Percentiles rank a stretch among this genome's conserved stretches.
These are phyloP conservation scores for Apocynum venetum DNA, from an alignment of 257 asterid species.

Conservation along the genomic window DNA sequence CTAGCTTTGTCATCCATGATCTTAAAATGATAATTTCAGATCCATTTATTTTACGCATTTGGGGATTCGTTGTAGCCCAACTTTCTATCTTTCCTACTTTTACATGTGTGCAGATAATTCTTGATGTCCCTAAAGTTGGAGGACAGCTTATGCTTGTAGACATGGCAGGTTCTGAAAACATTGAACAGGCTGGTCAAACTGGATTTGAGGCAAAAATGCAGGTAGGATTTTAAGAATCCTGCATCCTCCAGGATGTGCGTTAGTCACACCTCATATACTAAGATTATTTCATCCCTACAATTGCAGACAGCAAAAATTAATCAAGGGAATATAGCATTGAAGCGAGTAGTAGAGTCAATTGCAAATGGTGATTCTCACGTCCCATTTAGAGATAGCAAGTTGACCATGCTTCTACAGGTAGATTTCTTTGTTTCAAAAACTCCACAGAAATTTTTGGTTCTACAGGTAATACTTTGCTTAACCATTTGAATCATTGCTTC, in stretches of 20 bases:
- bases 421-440: background rate
- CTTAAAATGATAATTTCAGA: background rate
- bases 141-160: constrained; percentile 95
- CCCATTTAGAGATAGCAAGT: constrained; percentile 95
- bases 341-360: constrained; percentile 92
- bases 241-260: background rate
- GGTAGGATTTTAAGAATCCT: constrained; percentile 28
- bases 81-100: background rate
- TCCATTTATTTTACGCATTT: background rate
- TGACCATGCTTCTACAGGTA: constrained; percentile 99
- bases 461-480: constrained; percentile 1
- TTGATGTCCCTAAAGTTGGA: constrained; percentile 96
- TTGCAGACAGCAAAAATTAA: constrained; percentile 89
- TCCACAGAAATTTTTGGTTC: background rate
- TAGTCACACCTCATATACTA: background rate
- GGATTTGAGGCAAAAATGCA: constrained; percentile 95
- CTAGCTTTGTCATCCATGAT: background rate
- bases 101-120: constrained; percentile 48
- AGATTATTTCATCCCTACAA: constrained; percentile 9
- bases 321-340: constrained; percentile 85
- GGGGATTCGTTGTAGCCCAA: background rate
- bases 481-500: constrained; percentile 6
- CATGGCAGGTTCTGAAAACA: constrained; percentile 99
- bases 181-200: constrained; percentile 93
- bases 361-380: constrained; percentile 98